Conservation (phyloP, 2,329 filamentous ascomycete species). For the Colletotrichum acutatum region DNA sequence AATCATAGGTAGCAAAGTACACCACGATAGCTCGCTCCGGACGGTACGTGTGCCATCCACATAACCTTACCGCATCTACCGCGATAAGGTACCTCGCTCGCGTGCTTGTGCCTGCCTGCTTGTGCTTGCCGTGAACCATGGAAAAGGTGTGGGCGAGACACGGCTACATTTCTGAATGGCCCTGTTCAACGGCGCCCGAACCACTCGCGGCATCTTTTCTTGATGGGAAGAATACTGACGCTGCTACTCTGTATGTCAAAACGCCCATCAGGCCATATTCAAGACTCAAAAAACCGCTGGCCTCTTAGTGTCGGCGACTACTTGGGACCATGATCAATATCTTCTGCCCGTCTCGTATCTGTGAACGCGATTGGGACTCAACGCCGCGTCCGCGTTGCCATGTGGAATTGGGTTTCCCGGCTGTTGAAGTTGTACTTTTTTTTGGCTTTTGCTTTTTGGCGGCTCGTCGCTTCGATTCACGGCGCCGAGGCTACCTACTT, state of each 20-base stretch:
- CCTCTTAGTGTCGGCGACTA: not conserved
- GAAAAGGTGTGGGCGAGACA: not conserved
- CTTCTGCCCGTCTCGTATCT: not conserved
- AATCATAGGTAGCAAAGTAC: too few species aligned
- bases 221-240: not conserved
- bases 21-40: not conserved
- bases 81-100: not conserved
- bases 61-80: not conserved
- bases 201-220: not conserved
- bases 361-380: not conserved
- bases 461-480: not conserved
- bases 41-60: not conserved
- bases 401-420: not conserved
- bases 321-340: not conserved
- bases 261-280: not conserved
- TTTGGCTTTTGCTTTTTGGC: too few species aligned
- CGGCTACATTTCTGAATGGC: not conserved
- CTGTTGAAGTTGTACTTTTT: not conserved
- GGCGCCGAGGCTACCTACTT: not conserved
- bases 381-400: constrained; percentile 14
- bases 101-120: not conserved
- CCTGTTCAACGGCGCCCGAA: not conserved
- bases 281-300: not conserved
- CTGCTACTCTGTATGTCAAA: not conserved
- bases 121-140: not conserved